Evolutionary conservation across 805 yeast species (phyloP), one percentile per base, ranked within the genome.

Genomic region (Metschnikowia peoriensis): DNA sequence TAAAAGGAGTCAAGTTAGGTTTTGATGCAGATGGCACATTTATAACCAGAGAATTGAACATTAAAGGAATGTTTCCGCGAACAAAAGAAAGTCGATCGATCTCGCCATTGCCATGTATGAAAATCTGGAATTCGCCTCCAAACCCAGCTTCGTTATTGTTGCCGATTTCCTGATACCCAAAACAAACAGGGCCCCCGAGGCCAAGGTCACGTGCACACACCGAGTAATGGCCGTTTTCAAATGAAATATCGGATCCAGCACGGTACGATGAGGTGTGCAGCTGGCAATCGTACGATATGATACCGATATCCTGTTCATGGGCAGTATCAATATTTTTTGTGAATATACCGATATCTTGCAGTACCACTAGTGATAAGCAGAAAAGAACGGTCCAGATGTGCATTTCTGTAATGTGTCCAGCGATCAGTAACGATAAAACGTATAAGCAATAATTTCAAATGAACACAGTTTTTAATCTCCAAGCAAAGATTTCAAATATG

Each of bases 171-270:
- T 47, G 52, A 28, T 60, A 65, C 6, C 65, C 52, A 50, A 75
- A 71, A 49, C 78, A 74, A n/a, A 63, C 69, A 32, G 64, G 63
- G 22, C 22, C 22, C 48, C 60, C 53, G 7, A 57, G 51, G 15
- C 2, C 45, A 6, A 71, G 41, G 47, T 67, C 72, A 7, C 57
- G 52, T 27, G 77, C 70, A 11, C 77, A 76, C 43, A 72, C 44
- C 46, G 71, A 68, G 53, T 63, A 62, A 8, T 44, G 60, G 12
- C 60, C 63, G 9, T 22, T 38, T 6, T 44, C 46, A 10, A 51
- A 6, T 15, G 34, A 10, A 15, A 29, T 11, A 4, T 8, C 46
- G 7, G 38, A 35, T 7, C 7, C 9, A 2, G 52, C 43, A 28
- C 40, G 28, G 46, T 62, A 65, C 9, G 41, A 14, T 4, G 58